These are phyloP conservation scores for Westerdykella ornata DNA, from an alignment of 2,329 filamentous ascomycete species.

Conservation along the genomic window DNA sequence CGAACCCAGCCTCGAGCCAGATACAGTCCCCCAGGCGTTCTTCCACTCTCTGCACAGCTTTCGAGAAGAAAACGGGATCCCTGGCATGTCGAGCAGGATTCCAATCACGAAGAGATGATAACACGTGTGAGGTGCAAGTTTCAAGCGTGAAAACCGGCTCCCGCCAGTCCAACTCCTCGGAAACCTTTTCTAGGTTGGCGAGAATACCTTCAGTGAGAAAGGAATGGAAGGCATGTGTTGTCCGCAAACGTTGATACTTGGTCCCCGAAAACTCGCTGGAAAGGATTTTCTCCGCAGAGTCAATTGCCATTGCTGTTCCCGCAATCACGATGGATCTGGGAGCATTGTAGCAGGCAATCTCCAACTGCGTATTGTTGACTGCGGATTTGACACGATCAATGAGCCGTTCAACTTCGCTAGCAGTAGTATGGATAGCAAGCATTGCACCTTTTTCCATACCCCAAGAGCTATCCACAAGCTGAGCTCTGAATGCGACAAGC, in stretches of 20 bases:
- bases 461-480: slow-evolving; percentile 20
- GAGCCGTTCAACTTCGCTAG: not conserved
- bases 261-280: not conserved
- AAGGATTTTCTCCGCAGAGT: slow-evolving; percentile 13
- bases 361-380: not conserved
- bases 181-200: slow-evolving; percentile 12
- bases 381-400: slow-evolving; percentile 2
- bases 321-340: slow-evolving; percentile 39
- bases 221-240: slow-evolving; percentile 29
- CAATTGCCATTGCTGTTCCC: slow-evolving; percentile 32
- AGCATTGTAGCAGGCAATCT: slow-evolving; percentile 39
- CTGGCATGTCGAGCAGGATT: slow-evolving; percentile 13
- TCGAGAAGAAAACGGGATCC: slow-evolving; percentile 20
- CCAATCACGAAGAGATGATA: not conserved
- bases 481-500: slow-evolving; percentile 31
- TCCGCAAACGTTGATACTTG: slow-evolving; percentile 18
- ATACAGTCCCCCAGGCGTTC: slow-evolving; percentile 11
- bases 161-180: slow-evolving; percentile 22
- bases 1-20: slow-evolving; percentile 34
- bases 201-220: slow-evolving; percentile 23
- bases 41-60: slow-evolving; percentile 8
- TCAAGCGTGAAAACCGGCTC: slow-evolving; percentile 33
- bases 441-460: slow-evolving; percentile 18
- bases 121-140: not conserved
- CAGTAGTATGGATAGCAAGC: slow-evolving; percentile 10